A percentile compares a stretch with the other conserved stretches of the same genome.
Evolutionary conservation across 208 protist species (phyloP).

Genomic region (Entamoeba invadens): DNA sequence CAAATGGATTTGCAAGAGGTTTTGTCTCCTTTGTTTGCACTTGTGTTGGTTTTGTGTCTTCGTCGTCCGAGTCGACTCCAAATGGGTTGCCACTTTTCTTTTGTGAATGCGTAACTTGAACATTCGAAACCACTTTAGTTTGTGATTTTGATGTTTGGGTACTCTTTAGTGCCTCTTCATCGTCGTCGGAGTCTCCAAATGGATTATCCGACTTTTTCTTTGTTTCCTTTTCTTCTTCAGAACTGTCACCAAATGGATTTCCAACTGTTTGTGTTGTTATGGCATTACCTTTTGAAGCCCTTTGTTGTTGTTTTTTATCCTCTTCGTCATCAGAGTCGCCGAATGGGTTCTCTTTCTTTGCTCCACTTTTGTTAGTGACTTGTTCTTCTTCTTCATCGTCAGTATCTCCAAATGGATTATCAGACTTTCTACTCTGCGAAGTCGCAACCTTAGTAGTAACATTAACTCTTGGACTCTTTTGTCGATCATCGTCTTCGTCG

Average conservation of each 20-base stretch:
- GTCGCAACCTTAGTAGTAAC: background rate
- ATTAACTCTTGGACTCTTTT: background rate
- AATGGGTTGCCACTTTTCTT: background rate
- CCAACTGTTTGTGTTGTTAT: background rate
- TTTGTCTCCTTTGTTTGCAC: too few species aligned
- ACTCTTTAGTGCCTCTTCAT: too few species aligned
- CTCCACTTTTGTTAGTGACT: background rate
- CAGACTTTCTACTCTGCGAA: background rate
- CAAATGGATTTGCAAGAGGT: too few species aligned
- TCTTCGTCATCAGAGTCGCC: background rate
- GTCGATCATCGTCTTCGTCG: background rate
- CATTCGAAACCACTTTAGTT: background rate
- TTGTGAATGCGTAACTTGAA: too few species aligned
- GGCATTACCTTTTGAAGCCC: background rate
- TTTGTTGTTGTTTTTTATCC: background rate
- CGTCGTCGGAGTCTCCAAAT: background rate
- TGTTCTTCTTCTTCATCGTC: background rate
- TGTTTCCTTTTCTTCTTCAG: background rate
- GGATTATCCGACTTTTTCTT: background rate
- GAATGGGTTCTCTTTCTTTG: background rate
- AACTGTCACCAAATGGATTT: background rate
- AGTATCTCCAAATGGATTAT: background rate
- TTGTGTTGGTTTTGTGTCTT: too few species aligned
- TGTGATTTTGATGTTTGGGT: too few species aligned
- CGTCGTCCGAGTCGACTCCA: background rate